Evolutionary conservation across 2,329 filamentous ascomycete genomes (phyloP).

Genomic region (Cercospora sp.): DNA sequence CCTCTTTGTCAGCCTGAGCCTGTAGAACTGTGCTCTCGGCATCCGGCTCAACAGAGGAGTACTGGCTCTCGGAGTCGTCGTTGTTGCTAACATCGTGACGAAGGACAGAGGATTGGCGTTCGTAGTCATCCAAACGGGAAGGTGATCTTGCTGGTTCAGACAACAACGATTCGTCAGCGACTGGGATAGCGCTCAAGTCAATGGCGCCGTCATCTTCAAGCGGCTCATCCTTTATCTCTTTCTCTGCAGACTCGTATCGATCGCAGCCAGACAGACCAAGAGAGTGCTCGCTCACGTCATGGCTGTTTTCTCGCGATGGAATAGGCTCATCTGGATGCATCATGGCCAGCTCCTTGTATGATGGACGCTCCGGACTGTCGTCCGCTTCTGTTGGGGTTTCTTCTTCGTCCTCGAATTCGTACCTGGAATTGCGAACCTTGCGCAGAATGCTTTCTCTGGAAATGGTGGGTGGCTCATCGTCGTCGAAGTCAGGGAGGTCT

Average conservation of each 20-base stretch:
- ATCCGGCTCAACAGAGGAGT: conserved; percentile 47
- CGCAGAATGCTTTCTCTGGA: conserved; percentile 91
- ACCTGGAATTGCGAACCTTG: conserved; percentile 69
- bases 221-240: conserved; percentile 67
- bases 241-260: conserved; percentile 62
- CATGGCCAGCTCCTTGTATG: conserved; percentile 51
- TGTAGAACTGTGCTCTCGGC: conserved; percentile 36
- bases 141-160: conserved; percentile 50
- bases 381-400: conserved; percentile 47
- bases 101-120: conserved; percentile 55
- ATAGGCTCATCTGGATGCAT: conserved; percentile 89
- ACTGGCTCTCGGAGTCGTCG: conserved; percentile 58
- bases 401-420: conserved; percentile 50
- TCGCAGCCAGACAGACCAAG: conserved; percentile 40
- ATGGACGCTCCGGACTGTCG: conserved; percentile 28
- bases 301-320: conserved; percentile 72
- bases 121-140: conserved; percentile 45
- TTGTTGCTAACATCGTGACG: conserved; percentile 52
- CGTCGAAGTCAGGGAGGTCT: conserved; percentile 39
- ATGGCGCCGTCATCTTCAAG: conserved; percentile 58
- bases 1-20: conserved; percentile 13
- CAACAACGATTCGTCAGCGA: conserved; percentile 50
- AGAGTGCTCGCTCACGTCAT: conserved; percentile 32
- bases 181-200: conserved; percentile 66
- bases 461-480: conserved; percentile 65